Conservation (phyloP, 228 moss, liverwort and hornwort species). For the Sphagnum fallax region DNA sequence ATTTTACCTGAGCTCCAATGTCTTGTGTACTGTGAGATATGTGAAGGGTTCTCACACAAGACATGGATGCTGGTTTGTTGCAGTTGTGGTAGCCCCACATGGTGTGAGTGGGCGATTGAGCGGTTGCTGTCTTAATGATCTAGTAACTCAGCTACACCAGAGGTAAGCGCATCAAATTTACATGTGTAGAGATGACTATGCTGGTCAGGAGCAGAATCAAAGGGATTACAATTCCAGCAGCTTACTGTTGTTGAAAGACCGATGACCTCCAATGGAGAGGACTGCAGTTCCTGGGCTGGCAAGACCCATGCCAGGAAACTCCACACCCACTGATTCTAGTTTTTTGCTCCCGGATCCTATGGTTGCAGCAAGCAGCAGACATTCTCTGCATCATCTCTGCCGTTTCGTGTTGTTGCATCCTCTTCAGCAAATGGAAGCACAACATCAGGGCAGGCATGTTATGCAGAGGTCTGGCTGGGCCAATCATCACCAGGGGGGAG, state of each 20-base stretch:
- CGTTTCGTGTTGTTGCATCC: constrained; percentile 83
- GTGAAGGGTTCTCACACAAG: background rate
- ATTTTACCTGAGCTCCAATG: too few species aligned
- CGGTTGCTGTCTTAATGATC: constrained; percentile 87
- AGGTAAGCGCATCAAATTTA: constrained; percentile 46
- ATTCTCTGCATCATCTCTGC: constrained; percentile 78
- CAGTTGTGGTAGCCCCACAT: constrained; percentile 94
- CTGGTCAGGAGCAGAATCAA: background rate
- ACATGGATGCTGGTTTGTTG: constrained; percentile 4
- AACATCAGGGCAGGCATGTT: constrained; percentile 55
- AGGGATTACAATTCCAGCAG: background rate
- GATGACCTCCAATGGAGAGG: constrained; percentile 62
- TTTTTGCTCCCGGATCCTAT: constrained; percentile 80
- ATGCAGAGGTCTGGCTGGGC: constrained; percentile 72
- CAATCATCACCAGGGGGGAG: constrained; percentile 40
- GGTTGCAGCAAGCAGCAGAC: constrained; percentile 99
- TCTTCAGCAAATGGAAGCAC: constrained; percentile 50
- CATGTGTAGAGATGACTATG: background rate
- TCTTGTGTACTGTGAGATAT: background rate
- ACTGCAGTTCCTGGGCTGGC: constrained; percentile 99
- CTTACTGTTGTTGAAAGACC: constrained; percentile 1
- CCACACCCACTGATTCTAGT: constrained; percentile 44
- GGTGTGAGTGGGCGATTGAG: constrained; percentile 83
- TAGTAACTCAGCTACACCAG: constrained; percentile 72
- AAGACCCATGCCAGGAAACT: constrained; percentile 34